Conservation (phyloP, 768 basidiomycete species). For the Pleurotus sapidus region DNA sequence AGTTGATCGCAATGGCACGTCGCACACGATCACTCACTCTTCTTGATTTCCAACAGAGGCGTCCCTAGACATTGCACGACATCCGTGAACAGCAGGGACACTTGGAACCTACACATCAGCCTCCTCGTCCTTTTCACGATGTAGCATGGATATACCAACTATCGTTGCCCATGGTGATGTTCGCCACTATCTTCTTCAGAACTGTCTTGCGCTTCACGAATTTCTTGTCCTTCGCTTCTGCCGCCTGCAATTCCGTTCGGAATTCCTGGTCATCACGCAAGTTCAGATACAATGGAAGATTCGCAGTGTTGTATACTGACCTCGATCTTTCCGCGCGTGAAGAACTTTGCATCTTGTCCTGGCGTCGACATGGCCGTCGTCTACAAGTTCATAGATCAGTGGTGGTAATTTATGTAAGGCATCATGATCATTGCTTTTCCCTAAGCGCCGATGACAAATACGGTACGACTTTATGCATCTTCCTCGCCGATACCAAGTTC, state of each 20-base stretch:
- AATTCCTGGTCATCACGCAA: conserved; percentile 58
- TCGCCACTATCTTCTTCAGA: conserved; percentile 96
- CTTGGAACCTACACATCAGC: conserved; percentile 36
- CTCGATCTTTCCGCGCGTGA: conserved; percentile 90
- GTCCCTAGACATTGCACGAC: conserved; percentile 95
- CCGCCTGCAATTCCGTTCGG: conserved; percentile 85
- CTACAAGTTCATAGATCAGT: background rate
- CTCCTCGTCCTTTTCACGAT: conserved; percentile 16
- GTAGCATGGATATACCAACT: conserved; percentile 58
- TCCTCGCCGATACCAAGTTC: background rate
- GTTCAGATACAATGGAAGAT: background rate
- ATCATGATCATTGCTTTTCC: background rate
- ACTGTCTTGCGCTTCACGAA: conserved; percentile 90
- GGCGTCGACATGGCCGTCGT: conserved; percentile 28
- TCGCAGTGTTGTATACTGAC: conserved; percentile 32
- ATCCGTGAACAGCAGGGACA: conserved; percentile 94
- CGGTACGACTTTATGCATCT: background rate
- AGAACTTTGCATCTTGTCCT: conserved; percentile 90
- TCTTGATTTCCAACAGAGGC: conserved; percentile 96
- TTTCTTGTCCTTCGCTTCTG: conserved; percentile 96
- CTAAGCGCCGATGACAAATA: too few species aligned
- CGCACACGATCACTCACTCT: conserved; percentile 58
- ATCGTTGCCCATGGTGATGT: conserved; percentile 99
- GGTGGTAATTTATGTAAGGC: conserved; percentile 5
- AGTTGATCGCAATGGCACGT: too few species aligned